These are phyloP conservation scores for Trematosphaeria pertusa DNA, from an alignment of 2,329 filamentous ascomycete species.

Conservation along the genomic window DNA sequence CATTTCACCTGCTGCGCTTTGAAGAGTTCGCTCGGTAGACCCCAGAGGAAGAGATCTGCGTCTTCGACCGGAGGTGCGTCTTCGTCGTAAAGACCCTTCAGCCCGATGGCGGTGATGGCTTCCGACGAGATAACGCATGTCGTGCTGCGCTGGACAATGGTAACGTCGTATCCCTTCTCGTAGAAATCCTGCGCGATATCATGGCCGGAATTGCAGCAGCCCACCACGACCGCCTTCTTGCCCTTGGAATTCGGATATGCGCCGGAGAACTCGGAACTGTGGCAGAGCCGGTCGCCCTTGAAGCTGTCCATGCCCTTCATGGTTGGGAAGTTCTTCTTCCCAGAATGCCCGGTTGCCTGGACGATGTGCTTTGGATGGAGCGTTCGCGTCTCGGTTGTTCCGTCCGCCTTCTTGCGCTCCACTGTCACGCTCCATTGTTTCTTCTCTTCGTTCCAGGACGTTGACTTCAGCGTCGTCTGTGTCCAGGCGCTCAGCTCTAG, in stretches of 20 bases:
- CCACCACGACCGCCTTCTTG: slow-evolving; percentile 55
- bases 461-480: slow-evolving; percentile 45
- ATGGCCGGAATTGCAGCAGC: slow-evolving; percentile 58
- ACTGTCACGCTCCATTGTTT: slow-evolving; percentile 49
- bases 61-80: slow-evolving; percentile 35
- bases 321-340: slow-evolving; percentile 41
- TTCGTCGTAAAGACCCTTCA: slow-evolving; percentile 40
- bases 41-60: slow-evolving; percentile 38
- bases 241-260: slow-evolving; percentile 43
- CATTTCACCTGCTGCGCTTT: slow-evolving; percentile 38
- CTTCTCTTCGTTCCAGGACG: slow-evolving; percentile 47
- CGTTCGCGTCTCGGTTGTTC: slow-evolving; percentile 29
- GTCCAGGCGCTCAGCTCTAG: slow-evolving; percentile 51
- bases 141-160: slow-evolving; percentile 54
- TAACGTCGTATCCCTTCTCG: slow-evolving; percentile 51
- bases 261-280: slow-evolving; percentile 40
- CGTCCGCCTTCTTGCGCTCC: slow-evolving; percentile 28
- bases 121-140: slow-evolving; percentile 48
- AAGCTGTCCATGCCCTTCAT: slow-evolving; percentile 44
- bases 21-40: slow-evolving; percentile 44
- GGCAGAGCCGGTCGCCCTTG: slow-evolving; percentile 44
- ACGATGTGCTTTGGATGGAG: slow-evolving; percentile 39
- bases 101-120: slow-evolving; percentile 35
- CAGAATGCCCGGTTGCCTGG: slow-evolving; percentile 40
- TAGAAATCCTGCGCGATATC: slow-evolving; percentile 59